These are phyloP conservation scores for Phytophthora pseudosyringae DNA, from an alignment of 352 stramenopile genomes.

Conservation along the genomic window DNA sequence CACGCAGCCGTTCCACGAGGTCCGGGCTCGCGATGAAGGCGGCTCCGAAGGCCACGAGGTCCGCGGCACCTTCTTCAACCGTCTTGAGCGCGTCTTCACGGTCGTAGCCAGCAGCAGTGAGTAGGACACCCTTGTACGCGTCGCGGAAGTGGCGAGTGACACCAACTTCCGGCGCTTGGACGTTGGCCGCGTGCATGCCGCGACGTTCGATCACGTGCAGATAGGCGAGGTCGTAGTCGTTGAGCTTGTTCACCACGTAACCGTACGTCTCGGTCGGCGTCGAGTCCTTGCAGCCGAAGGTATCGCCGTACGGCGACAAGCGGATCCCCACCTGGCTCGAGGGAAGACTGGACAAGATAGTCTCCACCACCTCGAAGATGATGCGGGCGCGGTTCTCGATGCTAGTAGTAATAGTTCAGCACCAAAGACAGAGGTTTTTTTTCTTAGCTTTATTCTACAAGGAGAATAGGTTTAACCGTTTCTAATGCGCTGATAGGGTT, in stretches of 20 bases:
- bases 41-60: slow-evolving; percentile 51
- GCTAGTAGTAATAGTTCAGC: too few relatives aligned
- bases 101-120: slow-evolving; percentile 46
- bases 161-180: slow-evolving; percentile 34
- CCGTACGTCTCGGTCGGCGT: slow-evolving; percentile 41
- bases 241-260: slow-evolving; percentile 39
- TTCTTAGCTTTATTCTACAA: too few relatives aligned
- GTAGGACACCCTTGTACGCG: slow-evolving; percentile 50
- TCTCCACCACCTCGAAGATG: slow-evolving; percentile 69
- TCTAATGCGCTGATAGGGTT: too few relatives aligned
- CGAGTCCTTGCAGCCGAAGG: slow-evolving; percentile 41
- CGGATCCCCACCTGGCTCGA: slow-evolving; percentile 34
- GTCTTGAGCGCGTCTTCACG: slow-evolving; percentile 34
- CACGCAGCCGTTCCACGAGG: slow-evolving; percentile 44
- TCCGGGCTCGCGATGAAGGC: slow-evolving; percentile 65
- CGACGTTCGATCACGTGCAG: slow-evolving; percentile 54
- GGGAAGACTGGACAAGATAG: slow-evolving; percentile 22
- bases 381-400: slow-evolving; percentile 79
- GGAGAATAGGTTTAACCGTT: too few relatives aligned
- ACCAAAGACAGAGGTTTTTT: too few relatives aligned
- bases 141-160: slow-evolving; percentile 47
- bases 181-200: slow-evolving; percentile 27
- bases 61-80: slow-evolving; percentile 39
- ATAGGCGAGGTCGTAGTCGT: slow-evolving; percentile 47
- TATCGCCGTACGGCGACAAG: slow-evolving; percentile 39